A percentile compares a stretch with the other conserved stretches of the same genome.
These are phyloP conservation scores for Boletus speciosus DNA, from an alignment of 768 basidiomycete genomes.

Conservation along the genomic window DNA sequence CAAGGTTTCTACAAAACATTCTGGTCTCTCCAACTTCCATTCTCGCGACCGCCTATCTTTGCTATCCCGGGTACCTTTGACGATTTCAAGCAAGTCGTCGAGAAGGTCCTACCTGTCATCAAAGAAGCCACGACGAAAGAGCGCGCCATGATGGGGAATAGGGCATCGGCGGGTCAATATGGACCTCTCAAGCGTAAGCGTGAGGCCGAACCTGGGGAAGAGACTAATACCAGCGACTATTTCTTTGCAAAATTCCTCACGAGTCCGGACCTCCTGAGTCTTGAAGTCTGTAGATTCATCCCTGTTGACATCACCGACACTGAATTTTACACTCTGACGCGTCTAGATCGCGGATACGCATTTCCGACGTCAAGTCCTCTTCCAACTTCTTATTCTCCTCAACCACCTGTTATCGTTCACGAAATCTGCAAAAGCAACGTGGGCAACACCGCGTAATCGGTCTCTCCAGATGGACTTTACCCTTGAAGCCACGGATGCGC, in stretches of 20 bases:
- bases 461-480: conserved; percentile 84
- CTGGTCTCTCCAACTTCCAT: conserved; percentile 84
- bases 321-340: conserved; percentile 10
- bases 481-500: conserved; percentile 58
- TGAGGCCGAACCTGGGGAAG: conserved; percentile 55
- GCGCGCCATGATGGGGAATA: conserved; percentile 81
- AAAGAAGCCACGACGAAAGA: conserved; percentile 87
- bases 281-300: conserved; percentile 58
- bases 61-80: conserved; percentile 51
- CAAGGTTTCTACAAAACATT: conserved; percentile 82
- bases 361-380: conserved; percentile 90
- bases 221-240: conserved; percentile 57
- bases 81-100: conserved; percentile 67
- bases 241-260: conserved; percentile 95
- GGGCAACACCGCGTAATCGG: conserved; percentile 64
- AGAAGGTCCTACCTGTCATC: conserved; percentile 72
- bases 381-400: conserved; percentile 79
- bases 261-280: conserved; percentile 78
- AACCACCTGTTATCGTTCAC: conserved; percentile 75
- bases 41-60: conserved; percentile 78
- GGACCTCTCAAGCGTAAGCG: conserved; percentile 60
- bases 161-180: conserved; percentile 39
- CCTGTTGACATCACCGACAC: neutral
- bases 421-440: conserved; percentile 56
- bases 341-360: conserved; percentile 80